Evolutionary conservation across 371 early-diverging fungal species (phyloP).

Genomic region (Saksenaea vasiformis): DNA sequence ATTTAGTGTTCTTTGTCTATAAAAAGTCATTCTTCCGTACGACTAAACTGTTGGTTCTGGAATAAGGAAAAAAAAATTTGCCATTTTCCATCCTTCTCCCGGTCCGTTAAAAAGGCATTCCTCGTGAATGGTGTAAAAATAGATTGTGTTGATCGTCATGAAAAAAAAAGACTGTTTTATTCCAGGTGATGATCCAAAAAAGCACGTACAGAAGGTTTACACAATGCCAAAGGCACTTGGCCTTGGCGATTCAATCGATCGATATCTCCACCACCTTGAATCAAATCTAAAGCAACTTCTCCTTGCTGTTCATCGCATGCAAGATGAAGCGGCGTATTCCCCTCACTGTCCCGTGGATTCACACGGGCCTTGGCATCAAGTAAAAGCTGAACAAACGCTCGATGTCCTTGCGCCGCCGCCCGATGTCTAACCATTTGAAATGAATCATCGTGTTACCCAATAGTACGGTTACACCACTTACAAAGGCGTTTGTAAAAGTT

Average conservation of each 20-base stretch:
- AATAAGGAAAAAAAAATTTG: too few relatives aligned
- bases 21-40: too few relatives aligned
- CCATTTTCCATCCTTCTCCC: too few relatives aligned
- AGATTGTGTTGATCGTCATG: too few relatives aligned
- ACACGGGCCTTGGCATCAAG: slow-evolving; percentile 45
- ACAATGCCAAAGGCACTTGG: slow-evolving; percentile 45
- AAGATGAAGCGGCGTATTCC: slow-evolving; percentile 63
- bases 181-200: slow-evolving; percentile 3
- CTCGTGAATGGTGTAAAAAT: too few relatives aligned
- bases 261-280: slow-evolving; percentile 50
- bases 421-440: slow-evolving; percentile 46
- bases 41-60: too few relatives aligned
- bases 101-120: too few relatives aligned
- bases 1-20: too few relatives aligned
- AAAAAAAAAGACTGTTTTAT: too few relatives aligned
- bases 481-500: slow-evolving; percentile 57
- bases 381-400: slow-evolving; percentile 42
- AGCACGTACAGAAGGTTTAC: slow-evolving; percentile 11
- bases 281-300: slow-evolving; percentile 47
- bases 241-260: slow-evolving; percentile 48
- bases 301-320: slow-evolving; percentile 68
- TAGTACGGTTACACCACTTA: slow-evolving; percentile 20
- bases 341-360: slow-evolving; percentile 50
- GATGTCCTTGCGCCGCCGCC: slow-evolving; percentile 52
- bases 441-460: background rate